Base-by-base conservation (phyloP, 2,329 filamentous ascomycete genomes). In the Pseudogymnoascus sp. region DNA sequence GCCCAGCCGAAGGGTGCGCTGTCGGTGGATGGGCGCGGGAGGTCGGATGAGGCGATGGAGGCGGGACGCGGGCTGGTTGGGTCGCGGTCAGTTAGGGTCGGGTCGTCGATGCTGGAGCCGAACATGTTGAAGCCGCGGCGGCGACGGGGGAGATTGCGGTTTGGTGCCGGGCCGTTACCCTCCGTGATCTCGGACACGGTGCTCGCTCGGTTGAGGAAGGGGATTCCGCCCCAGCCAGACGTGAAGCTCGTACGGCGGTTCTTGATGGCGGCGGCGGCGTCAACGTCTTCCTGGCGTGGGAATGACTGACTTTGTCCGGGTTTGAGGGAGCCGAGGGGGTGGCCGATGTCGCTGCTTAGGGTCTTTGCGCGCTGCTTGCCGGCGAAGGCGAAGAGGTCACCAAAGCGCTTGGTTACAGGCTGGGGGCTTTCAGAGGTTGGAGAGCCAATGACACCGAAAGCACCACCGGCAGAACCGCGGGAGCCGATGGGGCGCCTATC, bases 21-120 rank as follows among this genome's bases (percentile, higher is more conserved):
- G 66, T 95, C 91, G 1, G 89, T 89, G 1, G 90, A 93, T 5
- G 90, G 91, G 59, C 90, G 82, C 1, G 90, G 89, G 61, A 93
- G 79, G 64, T 90, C 88, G 4, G 81, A 82, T 0, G 88, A 90
- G 12, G 85, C 84, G 64, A 89, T 88, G 2, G 88, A 90, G 1
- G 84, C 79, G 11, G 89, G 89, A 16, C 89, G 80, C 1, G 89
- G 87, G 72, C 82, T 81, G 72, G 81, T 79, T 2, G 80, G 77
- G 43, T 86, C 83, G 38, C 82, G 78, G 16, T 86, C 84, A 22
- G 83, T 80, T 73, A 68, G 77, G 14, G 61, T 65, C 12, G 68
- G 63, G 31, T 74, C 72, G 61, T 74, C 81, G 24, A 81, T 81
- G 60, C 82, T 83, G 1, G 81, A 78, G 53, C 80, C 78, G 70